A percentile compares a stretch with the other conserved stretches of the same genome.
Conservation (phyloP, 345 rosid species). For the Acer negundo region DNA sequence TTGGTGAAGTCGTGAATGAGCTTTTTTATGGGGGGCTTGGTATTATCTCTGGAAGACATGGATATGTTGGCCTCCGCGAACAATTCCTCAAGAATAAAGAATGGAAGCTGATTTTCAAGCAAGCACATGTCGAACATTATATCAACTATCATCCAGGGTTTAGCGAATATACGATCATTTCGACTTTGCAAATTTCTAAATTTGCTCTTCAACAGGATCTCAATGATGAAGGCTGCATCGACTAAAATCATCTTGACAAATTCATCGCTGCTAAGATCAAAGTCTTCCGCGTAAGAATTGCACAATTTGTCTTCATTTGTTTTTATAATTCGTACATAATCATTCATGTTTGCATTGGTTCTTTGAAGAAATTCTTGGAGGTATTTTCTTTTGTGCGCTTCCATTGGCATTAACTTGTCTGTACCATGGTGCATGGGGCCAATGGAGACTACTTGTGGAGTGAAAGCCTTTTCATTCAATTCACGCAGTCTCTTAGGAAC, state of each 20-base stretch:
- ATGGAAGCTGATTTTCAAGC: conserved; percentile 39
- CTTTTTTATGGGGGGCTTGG: background rate
- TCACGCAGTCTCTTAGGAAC: no score
- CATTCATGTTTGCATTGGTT: background rate
- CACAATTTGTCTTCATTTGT: background rate
- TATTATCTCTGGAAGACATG: no score
- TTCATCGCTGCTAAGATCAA: background rate
- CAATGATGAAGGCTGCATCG: conserved; percentile 22
- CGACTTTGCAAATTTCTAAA: background rate
- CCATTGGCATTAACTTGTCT: conserved; percentile 16
- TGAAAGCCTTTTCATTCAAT: no score
- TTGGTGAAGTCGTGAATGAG: background rate
- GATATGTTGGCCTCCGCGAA: background rate
- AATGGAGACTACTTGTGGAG: no score
- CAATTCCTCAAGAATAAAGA: conserved; percentile 27
- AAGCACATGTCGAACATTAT: conserved; percentile 8
- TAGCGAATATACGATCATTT: background rate
- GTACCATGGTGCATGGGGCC: background rate
- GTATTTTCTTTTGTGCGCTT: conserved; percentile 23
- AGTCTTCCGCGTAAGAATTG: background rate
- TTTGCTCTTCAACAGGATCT: background rate
- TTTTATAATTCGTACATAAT: background rate
- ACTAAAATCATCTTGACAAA: conserved; percentile 20
- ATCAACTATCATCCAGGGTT: background rate
- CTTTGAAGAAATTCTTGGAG: conserved; percentile 14